These are phyloP conservation scores for Hamamelis virginiana DNA, from an alignment of 164 flowering plant genomes.

Conservation along the genomic window DNA sequence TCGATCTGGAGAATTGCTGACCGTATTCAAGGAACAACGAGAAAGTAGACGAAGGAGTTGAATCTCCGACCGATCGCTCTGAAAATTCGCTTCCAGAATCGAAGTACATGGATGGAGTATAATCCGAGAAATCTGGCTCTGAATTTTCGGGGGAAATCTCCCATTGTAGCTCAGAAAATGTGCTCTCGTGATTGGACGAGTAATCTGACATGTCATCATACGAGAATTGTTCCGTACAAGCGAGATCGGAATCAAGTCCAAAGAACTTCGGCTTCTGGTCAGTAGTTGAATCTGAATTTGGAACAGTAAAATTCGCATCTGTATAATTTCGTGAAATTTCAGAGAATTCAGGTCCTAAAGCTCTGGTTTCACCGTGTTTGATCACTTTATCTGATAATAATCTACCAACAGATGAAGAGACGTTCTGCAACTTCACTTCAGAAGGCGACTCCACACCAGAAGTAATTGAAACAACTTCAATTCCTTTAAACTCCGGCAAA, in stretches of 20 bases:
- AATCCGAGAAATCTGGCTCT: constrained; percentile 43
- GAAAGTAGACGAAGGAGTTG: constrained; percentile 50
- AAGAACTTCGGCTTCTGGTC: constrained; percentile 19
- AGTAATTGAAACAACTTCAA: constrained; percentile 18
- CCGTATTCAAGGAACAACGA: constrained; percentile 50
- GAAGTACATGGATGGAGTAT: constrained; percentile 39
- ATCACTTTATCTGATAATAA: background rate
- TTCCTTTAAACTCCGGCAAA: constrained; percentile 15
- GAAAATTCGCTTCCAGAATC: constrained; percentile 70
- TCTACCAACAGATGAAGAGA: background rate
- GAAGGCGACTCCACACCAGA: constrained; percentile 28
- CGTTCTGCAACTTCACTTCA: constrained; percentile 7
- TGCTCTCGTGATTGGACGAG: constrained; percentile 32
- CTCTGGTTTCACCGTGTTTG: constrained; percentile 16
- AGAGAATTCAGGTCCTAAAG: constrained; percentile 14
- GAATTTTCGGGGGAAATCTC: constrained; percentile 34
- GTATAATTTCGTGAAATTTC: constrained; percentile 14
- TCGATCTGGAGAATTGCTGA: constrained; percentile 44
- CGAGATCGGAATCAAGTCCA: constrained; percentile 36
- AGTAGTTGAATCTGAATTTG: constrained; percentile 23
- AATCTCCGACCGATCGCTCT: constrained; percentile 44
- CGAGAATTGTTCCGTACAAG: constrained; percentile 40
- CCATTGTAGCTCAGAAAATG: constrained; percentile 38
- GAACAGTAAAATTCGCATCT: constrained; percentile 10
- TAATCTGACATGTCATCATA: constrained; percentile 32